phyloP scores from a whole-genome alignment of 2,329 filamentous ascomycete genomes.

The Colletotrichum truncatum region DNA sequence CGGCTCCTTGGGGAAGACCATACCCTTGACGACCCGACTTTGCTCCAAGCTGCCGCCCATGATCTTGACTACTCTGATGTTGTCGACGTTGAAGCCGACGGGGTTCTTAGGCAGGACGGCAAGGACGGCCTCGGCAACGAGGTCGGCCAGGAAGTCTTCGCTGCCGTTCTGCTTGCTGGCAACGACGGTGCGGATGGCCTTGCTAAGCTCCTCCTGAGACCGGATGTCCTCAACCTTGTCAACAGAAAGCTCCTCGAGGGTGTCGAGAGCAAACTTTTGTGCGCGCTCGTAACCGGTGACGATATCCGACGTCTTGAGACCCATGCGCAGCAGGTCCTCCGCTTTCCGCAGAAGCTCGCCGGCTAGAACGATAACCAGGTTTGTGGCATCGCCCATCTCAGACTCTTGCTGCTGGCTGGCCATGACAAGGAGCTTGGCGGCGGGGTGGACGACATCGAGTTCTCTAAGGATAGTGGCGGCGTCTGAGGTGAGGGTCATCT shows the following conservation, averaged over 20 bases:
- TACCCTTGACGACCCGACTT: slow-evolving; percentile 93
- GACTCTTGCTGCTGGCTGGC: slow-evolving; percentile 98
- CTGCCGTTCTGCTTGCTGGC: slow-evolving; percentile 96
- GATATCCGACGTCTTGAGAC: slow-evolving; percentile 98
- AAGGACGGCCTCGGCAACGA: slow-evolving; percentile 87
- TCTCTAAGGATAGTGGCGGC: slow-evolving; percentile 97
- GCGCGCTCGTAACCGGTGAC: slow-evolving; percentile 96
- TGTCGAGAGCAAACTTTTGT: slow-evolving; percentile 85
- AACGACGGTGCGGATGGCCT: slow-evolving; percentile 94
- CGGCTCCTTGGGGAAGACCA: slow-evolving; percentile 98
- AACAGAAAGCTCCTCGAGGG: slow-evolving; percentile 87
- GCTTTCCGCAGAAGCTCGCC: slow-evolving; percentile 97
- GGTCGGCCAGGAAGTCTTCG: slow-evolving; percentile 85
- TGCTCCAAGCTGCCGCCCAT: slow-evolving; percentile 97
- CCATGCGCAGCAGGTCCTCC: slow-evolving; percentile 95
- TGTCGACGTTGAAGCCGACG: slow-evolving; percentile 97
- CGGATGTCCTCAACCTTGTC: slow-evolving; percentile 90
- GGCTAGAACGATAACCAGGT: slow-evolving; percentile 94
- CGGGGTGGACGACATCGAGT: slow-evolving; percentile 97
- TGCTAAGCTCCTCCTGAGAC: slow-evolving; percentile 85
- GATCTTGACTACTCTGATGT: slow-evolving; percentile 98
- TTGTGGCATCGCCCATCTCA: slow-evolving; percentile 99
- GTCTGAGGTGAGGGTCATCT: slow-evolving; percentile 99
- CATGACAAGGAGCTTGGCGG: slow-evolving; percentile 98
- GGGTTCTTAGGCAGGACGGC: slow-evolving; percentile 96